Conservation (phyloP, 148 eudicot species). For the Selenicereus undatus region DNA sequence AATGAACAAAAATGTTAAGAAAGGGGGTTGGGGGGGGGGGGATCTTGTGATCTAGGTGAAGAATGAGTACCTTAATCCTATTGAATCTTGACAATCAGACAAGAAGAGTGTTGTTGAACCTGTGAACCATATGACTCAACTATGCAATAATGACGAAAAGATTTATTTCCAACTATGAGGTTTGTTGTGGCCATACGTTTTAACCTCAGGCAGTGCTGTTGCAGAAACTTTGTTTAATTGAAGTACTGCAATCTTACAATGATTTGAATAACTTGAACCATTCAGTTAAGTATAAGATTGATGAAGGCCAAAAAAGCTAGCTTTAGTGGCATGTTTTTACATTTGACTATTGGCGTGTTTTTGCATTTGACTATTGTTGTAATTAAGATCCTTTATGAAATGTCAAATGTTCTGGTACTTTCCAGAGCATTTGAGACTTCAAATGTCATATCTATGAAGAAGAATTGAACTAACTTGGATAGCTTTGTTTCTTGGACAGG, state of each 20-base stretch:
- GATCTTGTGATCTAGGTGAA: neutral
- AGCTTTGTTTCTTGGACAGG: slow-evolving; percentile 39
- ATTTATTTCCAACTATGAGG: neutral
- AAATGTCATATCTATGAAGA: neutral
- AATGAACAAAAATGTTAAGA: neutral
- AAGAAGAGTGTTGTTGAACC: neutral
- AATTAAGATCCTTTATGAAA: neutral
- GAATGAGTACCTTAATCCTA: neutral
- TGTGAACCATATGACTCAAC: neutral
- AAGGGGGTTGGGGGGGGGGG: too few species aligned
- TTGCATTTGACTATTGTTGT: neutral
- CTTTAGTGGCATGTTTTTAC: neutral
- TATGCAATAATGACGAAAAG: neutral
- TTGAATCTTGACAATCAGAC: neutral
- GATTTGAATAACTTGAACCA: neutral
- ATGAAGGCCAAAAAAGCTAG: neutral
- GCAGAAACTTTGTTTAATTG: neutral
- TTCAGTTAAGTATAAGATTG: neutral
- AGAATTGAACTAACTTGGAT: neutral
- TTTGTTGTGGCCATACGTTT: neutral
- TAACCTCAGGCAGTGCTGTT: neutral
- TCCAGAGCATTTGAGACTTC: neutral
- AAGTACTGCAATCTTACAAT: neutral
- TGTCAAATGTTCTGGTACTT: neutral
- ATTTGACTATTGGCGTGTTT: neutral